A percentile compares a stretch with the other conserved stretches of the same genome.
These are phyloP conservation scores for Pichia sp. DNA, from an alignment of 1,139 yeast species.

Conservation along the genomic window DNA sequence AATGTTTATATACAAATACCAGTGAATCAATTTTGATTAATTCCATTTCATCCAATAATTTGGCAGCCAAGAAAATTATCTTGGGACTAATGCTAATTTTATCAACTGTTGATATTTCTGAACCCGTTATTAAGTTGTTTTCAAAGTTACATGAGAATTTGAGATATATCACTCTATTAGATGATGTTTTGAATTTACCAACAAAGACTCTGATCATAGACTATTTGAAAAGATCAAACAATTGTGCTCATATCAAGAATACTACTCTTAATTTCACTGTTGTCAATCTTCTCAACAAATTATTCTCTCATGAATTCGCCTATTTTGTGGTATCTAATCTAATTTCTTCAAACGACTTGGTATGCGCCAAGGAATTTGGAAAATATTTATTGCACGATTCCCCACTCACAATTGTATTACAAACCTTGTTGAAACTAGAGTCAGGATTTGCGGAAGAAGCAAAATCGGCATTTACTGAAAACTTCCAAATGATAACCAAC, in stretches of 20 bases:
- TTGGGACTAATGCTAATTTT: conserved; percentile 29
- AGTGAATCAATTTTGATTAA: conserved; percentile 18
- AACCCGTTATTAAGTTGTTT: conserved; percentile 23
- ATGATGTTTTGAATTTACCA: conserved; percentile 1
- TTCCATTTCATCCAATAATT: conserved; percentile 18
- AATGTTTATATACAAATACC: conserved; percentile 17
- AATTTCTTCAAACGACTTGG: conserved; percentile 7
- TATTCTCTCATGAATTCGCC: conserved; percentile 19
- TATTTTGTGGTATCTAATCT: conserved; percentile 20
- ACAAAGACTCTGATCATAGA: conserved; percentile 3
- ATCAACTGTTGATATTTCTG: conserved; percentile 31
- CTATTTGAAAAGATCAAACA: conserved; percentile 6
- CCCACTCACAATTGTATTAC: conserved; percentile 21
- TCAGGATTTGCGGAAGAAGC: conserved; percentile 20
- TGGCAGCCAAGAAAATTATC: conserved; percentile 21
- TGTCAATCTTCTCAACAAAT: conserved; percentile 7
- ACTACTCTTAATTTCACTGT: conserved; percentile 19
- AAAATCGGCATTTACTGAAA: conserved; percentile 19
- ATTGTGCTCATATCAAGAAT: too few species aligned
- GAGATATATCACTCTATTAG: conserved; percentile 10
- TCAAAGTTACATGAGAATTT: conserved; percentile 10
- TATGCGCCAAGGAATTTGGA: conserved; percentile 9
- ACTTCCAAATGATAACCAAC: conserved; percentile 20
- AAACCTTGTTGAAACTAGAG: conserved; percentile 22
- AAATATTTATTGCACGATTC: conserved; percentile 14